phyloP scores from a whole-genome alignment of 805 yeast species.

The Spencermartinsiella europaea region DNA sequence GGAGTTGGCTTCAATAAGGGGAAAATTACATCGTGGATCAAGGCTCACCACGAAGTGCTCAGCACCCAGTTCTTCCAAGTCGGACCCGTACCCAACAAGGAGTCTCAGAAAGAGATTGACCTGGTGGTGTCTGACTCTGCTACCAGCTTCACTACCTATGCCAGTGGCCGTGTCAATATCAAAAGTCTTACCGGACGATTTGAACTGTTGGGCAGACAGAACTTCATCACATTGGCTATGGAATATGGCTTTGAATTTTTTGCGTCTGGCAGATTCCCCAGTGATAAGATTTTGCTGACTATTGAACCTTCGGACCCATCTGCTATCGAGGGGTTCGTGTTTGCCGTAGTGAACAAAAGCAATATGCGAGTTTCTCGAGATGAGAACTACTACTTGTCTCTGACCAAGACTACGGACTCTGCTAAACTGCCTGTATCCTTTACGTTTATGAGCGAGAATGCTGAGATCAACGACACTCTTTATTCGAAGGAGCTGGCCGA shows the following conservation, averaged over 20 bases:
- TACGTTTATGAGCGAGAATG: slow-evolving; percentile 85
- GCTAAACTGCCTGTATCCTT: slow-evolving; percentile 66
- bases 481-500: slow-evolving; percentile 43
- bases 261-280: slow-evolving; percentile 38
- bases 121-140: slow-evolving; percentile 57
- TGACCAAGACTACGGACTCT: slow-evolving; percentile 75
- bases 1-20: slow-evolving; percentile 59
- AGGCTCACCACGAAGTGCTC: slow-evolving; percentile 47
- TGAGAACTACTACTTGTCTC: slow-evolving; percentile 72
- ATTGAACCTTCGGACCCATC: slow-evolving; percentile 53
- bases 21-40: slow-evolving; percentile 50
- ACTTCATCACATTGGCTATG: slow-evolving; percentile 58
- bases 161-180: slow-evolving; percentile 82
- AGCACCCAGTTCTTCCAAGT: slow-evolving; percentile 71
- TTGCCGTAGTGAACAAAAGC: slow-evolving; percentile 80
- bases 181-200: slow-evolving; percentile 56
- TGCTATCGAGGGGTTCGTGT: slow-evolving; percentile 62
- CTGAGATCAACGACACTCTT: slow-evolving; percentile 69
- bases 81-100: slow-evolving; percentile 37
- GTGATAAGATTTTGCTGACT: slow-evolving; percentile 55
- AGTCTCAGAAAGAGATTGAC: slow-evolving; percentile 25
- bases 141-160: slow-evolving; percentile 62
- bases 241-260: slow-evolving; percentile 59
- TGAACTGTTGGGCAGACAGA: slow-evolving; percentile 73
- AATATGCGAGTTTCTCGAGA: slow-evolving; percentile 74